These are phyloP conservation scores for Chaetoceros muelleri DNA, from an alignment of 108 stramenopile species.

Conservation along the genomic window DNA sequence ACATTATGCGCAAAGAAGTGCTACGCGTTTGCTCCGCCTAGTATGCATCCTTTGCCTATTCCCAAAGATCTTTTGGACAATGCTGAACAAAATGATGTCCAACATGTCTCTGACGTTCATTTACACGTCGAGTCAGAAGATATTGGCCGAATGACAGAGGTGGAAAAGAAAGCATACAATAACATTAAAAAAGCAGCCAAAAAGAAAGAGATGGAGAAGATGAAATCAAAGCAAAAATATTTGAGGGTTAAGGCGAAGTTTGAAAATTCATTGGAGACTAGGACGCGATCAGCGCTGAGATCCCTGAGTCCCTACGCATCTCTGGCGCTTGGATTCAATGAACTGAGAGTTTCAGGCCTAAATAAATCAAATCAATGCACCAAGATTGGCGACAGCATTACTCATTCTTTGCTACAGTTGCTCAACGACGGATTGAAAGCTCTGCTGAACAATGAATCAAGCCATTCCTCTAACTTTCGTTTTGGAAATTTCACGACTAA, in stretches of 20 bases:
- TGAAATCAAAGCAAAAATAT: slow-evolving; percentile 1
- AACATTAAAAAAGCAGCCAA: not conserved
- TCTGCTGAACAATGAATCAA: not conserved
- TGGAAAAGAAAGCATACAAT: not conserved
- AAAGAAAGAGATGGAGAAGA: not conserved
- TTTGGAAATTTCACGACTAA: too few species aligned
- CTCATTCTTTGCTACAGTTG: not conserved
- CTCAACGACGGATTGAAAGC: not conserved
- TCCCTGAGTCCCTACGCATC: slow-evolving; percentile 1
- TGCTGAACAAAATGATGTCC: not conserved
- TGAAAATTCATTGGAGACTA: slow-evolving; percentile 1
- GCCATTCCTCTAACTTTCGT: not conserved
- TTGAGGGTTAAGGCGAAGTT: slow-evolving; percentile 1
- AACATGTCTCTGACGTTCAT: not conserved
- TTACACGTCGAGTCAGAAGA: too few species aligned
- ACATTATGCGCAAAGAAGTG: not conserved
- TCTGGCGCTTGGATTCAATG: slow-evolving; percentile 11
- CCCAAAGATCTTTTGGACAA: not conserved
- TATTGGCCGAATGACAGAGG: not conserved
- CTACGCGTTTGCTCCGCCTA: slow-evolving; percentile 8
- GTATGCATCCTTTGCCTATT: not conserved
- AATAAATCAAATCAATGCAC: not conserved
- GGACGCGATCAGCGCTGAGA: slow-evolving; percentile 1
- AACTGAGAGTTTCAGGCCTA: not conserved
- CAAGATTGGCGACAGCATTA: not conserved